Evolutionary conservation across 345 rosid genomes (phyloP).

Genomic region (Acer negundo): DNA sequence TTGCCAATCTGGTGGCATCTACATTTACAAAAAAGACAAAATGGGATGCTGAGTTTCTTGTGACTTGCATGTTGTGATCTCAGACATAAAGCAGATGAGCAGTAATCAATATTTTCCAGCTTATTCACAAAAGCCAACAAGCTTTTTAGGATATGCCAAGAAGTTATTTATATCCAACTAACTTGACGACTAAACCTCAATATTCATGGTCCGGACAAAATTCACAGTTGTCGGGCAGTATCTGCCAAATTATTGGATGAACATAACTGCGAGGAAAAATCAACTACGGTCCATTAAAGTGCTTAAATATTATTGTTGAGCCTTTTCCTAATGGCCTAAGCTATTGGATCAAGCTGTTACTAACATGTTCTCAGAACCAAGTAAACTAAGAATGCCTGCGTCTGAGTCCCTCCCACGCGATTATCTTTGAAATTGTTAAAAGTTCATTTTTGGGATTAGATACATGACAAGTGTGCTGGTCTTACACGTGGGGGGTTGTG

Average conservation of each 20-base stretch:
- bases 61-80: not conserved
- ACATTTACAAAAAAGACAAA: conserved; percentile 27
- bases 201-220: not conserved
- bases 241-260: not conserved
- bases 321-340: not conserved
- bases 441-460: not conserved
- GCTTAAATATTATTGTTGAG: too few relatives aligned
- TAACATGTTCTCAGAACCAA: not conserved
- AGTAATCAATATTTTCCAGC: not conserved
- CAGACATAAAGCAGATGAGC: not conserved
- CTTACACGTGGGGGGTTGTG: not conserved
- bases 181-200: not conserved
- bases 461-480: not conserved
- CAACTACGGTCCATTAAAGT: not conserved
- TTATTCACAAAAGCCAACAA: not conserved
- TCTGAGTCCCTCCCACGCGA: not conserved
- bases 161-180: not conserved
- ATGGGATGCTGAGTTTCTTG: not conserved
- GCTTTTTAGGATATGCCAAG: not conserved
- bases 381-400: not conserved
- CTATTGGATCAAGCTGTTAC: not conserved
- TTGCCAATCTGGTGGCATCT: conserved; percentile 65
- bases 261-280: not conserved
- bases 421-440: not conserved
- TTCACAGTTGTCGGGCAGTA: not conserved